These are phyloP conservation scores for Gynandropsis gynandra DNA, from an alignment of 345 rosid genomes.

Conservation along the genomic window DNA sequence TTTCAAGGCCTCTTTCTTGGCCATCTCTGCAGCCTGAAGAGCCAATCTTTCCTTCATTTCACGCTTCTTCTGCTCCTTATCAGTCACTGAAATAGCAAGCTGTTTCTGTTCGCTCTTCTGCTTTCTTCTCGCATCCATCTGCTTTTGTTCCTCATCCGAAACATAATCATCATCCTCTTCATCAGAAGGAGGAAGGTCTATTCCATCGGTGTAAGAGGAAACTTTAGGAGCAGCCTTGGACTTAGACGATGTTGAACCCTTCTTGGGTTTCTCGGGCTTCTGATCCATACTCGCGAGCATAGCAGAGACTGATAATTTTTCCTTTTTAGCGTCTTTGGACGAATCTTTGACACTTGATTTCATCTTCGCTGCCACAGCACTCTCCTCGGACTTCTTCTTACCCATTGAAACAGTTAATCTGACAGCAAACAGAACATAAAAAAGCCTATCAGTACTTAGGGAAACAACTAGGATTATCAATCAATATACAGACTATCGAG, in stretches of 20 bases:
- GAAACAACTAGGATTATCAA: too few relatives aligned
- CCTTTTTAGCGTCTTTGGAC: too few relatives aligned
- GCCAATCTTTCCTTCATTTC: slow-evolving; percentile 65
- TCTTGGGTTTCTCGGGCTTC: slow-evolving; percentile 67
- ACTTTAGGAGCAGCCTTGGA: slow-evolving; percentile 41
- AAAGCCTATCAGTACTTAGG: too few relatives aligned
- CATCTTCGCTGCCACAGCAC: too few relatives aligned
- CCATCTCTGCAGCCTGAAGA: slow-evolving; percentile 43
- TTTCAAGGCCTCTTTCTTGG: slow-evolving; percentile 72
- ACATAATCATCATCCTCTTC: slow-evolving; percentile 52
- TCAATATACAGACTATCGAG: too few relatives aligned
- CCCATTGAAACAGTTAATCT: too few relatives aligned
- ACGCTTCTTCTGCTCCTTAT: slow-evolving; percentile 76
- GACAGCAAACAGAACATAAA: too few relatives aligned
- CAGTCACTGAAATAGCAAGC: slow-evolving; percentile 53
- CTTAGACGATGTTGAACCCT: slow-evolving; percentile 43
- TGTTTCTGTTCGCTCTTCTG: slow-evolving; percentile 42
- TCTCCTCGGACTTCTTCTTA: too few relatives aligned
- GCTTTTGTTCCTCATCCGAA: slow-evolving; percentile 44
- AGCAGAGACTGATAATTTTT: too few relatives aligned
- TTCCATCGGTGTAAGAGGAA: slow-evolving; percentile 63
- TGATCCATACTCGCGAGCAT: slow-evolving; percentile 36
- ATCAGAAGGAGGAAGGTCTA: slow-evolving; percentile 89
- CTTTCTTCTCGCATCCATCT: slow-evolving; percentile 37
- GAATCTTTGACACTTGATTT: too few relatives aligned